phyloP scores from a whole-genome alignment of 2,329 filamentous ascomycete genomes.

The Thielaviopsis ethacetica region DNA sequence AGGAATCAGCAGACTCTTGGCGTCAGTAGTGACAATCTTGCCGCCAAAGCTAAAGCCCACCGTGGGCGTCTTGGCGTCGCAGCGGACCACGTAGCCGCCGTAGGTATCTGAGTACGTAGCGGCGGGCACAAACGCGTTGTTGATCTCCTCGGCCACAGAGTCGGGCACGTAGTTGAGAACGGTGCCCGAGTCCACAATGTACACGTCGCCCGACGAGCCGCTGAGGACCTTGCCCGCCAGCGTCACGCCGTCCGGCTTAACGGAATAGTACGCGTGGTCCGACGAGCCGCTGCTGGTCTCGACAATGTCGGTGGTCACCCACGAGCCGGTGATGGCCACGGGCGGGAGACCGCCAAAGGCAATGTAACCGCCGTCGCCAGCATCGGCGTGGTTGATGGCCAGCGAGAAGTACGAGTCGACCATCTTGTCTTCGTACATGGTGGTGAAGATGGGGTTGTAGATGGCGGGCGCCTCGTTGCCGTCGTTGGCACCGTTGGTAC shows the following conservation, averaged over 20 bases:
- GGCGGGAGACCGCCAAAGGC: conserved; percentile 9
- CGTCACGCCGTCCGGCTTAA: conserved; percentile 14
- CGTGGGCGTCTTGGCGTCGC: conserved; percentile 17
- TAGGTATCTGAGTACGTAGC: conserved; percentile 16
- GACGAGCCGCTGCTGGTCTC: not conserved
- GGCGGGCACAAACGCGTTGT: conserved; percentile 14
- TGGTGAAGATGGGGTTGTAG: conserved; percentile 7
- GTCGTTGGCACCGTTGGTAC: not conserved
- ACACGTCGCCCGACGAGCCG: conserved; percentile 6
- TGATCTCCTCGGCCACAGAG: conserved; percentile 17
- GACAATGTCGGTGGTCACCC: conserved; percentile 2
- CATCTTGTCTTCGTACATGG: not conserved
- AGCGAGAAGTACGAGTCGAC: conserved; percentile 3
- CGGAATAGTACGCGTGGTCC: conserved; percentile 7
- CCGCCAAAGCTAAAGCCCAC: conserved; percentile 17
- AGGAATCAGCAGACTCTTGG: not conserved
- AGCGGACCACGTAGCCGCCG: conserved; percentile 16
- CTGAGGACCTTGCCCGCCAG: conserved; percentile 7
- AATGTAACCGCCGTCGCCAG: conserved; percentile 2
- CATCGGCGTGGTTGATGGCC: not conserved
- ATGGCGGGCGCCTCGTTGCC: not conserved
- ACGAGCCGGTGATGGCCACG: not conserved
- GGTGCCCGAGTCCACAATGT: conserved; percentile 17
- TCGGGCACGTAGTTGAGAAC: conserved; percentile 17
- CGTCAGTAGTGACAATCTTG: conserved; percentile 1